These are phyloP conservation scores for Asterochloris erici DNA, from an alignment of 139 green algal species.

Conservation along the genomic window DNA sequence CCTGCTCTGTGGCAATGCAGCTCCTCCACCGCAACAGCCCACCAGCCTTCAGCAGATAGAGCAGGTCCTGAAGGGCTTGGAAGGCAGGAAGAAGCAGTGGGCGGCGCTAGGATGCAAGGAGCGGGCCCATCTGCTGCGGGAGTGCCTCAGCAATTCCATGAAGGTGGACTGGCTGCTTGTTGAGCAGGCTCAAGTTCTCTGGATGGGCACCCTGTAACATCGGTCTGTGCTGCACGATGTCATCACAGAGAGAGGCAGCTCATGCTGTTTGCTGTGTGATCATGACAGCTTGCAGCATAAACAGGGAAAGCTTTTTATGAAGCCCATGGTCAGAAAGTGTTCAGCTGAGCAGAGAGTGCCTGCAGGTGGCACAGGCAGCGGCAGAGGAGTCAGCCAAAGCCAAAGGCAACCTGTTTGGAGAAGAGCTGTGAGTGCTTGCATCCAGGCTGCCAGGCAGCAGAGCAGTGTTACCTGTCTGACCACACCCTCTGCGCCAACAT, in stretches of 20 bases:
- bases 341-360: not conserved
- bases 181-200: not conserved
- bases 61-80: slow-evolving; percentile 13
- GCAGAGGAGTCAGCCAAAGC: slow-evolving; percentile 21
- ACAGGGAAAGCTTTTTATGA: not conserved
- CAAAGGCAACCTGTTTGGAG: slow-evolving; percentile 42
- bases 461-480: not conserved
- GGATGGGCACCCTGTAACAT: not conserved
- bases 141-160: slow-evolving; percentile 41
- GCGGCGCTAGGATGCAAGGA: not conserved
- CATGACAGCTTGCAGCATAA: not conserved
- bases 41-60: too few species aligned
- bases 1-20: too few species aligned
- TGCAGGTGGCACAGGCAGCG: slow-evolving; percentile 31
- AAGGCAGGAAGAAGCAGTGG: slow-evolving; percentile 45
- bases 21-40: too few species aligned
- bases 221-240: not conserved
- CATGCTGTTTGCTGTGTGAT: not conserved
- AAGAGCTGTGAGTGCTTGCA: not conserved
- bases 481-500: not conserved
- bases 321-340: too few species aligned
- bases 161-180: not conserved
- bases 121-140: slow-evolving; percentile 41
- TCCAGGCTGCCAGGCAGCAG: not conserved
- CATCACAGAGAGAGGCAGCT: not conserved